Evolutionary conservation across 352 stramenopile species (phyloP), one percentile per base, ranked within the genome.

Genomic region (Aphanomyces invadans): DNA sequence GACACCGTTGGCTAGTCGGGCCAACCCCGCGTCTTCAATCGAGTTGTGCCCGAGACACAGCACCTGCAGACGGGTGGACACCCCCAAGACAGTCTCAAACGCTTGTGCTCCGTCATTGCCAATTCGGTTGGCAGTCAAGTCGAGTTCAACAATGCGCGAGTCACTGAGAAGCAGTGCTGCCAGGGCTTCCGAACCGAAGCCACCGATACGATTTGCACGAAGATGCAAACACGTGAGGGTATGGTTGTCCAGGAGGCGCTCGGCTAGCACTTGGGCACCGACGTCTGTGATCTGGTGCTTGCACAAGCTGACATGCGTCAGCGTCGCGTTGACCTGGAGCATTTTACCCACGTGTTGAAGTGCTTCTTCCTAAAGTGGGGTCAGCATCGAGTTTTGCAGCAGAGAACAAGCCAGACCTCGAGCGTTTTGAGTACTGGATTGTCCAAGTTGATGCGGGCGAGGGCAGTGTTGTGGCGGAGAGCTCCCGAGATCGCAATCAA

Each of bases 291-390:
- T 78, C 52, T 84, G 76, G 57, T 91, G 79, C 63, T 91, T 90
- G 65, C 72, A 73, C 33, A 90, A 65, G 62, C 80, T 90, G 32
- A 90, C 70, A 54, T 59, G 62, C 26, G 67, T 73, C 48, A 90
- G 74, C 38, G 76, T 78, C 23, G 72, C 60, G 60, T 90, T 89
- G n/a, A 86, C 77, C 63, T 89, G 80, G 49, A 90, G 70, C 74
- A 86, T 86, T 66, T 88, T 89, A 45, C 78, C 82, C 15, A 90
- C 70, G 51, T 89, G 83, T 68, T 90, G 82, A 23, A 87, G 73
- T 2, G 77, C 73, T 26, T 89, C 82, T 64, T 89, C 80, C 65
- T 76, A n/a, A n/a, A n/a, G n/a, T n/a, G 19, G 39, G 11, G 39
- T 19, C 11, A 11, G 39, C 11, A 19, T 48, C 19, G 19, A 48